Conservation (phyloP, 345 rosid genomes). For the Eucalyptus coolabah region DNA sequence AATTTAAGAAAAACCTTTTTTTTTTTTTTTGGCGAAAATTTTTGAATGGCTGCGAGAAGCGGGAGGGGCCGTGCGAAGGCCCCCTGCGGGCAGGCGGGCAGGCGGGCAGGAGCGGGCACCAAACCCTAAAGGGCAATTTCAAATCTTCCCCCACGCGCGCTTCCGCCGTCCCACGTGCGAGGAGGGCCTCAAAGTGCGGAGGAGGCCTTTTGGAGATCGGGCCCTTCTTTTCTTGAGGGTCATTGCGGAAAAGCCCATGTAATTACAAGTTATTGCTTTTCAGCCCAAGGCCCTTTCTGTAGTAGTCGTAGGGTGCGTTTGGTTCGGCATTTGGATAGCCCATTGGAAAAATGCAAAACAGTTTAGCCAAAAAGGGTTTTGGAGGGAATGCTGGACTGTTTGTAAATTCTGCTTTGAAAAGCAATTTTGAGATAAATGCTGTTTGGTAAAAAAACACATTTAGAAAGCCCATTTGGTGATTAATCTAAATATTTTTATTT, state of each 20-base stretch:
- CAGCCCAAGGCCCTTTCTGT: background rate
- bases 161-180: background rate
- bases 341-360: too few relatives aligned
- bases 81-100: background rate
- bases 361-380: too few relatives aligned
- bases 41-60: conserved; percentile 63
- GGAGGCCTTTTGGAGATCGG: background rate
- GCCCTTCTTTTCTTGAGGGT: background rate
- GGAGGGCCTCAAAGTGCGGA: background rate
- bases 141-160: background rate
- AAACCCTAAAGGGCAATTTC: background rate
- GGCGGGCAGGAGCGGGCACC: background rate
- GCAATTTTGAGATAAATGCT: too few relatives aligned
- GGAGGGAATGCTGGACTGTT: too few relatives aligned
- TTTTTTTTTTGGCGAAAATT: background rate
- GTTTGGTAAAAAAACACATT: too few relatives aligned
- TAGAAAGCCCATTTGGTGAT: too few relatives aligned
- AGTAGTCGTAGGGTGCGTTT: too few relatives aligned
- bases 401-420: too few relatives aligned
- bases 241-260: background rate
- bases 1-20: background rate
- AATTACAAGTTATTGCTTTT: background rate
- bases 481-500: too few relatives aligned
- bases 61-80: conserved; percentile 21
- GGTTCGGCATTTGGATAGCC: too few relatives aligned